phyloP scores from a whole-genome alignment of 176 grass and related monocot species.

The Avena eriantha region DNA sequence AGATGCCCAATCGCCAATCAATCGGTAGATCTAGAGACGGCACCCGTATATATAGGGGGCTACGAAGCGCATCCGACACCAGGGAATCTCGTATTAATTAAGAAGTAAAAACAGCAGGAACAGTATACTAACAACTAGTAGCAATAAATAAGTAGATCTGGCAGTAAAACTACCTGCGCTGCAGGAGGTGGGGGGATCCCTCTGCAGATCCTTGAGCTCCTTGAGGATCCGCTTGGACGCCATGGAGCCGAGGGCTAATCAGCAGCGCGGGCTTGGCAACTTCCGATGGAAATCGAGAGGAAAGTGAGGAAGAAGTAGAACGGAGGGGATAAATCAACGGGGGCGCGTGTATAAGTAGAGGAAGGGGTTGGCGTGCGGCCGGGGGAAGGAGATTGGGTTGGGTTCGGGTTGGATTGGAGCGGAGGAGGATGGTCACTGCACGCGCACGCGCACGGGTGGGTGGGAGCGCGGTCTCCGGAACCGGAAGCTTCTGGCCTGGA shows the following conservation, averaged over 20 bases:
- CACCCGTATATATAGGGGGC: neutral
- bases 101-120: neutral
- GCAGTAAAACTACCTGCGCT: conserved; percentile 49
- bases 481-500: conserved; percentile 8
- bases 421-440: neutral
- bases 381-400: conserved; percentile 15
- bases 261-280: neutral
- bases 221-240: conserved; percentile 69
- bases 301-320: neutral
- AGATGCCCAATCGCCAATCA: neutral
- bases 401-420: neutral
- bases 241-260: conserved; percentile 22
- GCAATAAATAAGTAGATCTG: neutral
- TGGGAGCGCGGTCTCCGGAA: neutral
- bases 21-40: neutral
- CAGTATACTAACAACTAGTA: no score
- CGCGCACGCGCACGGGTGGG: neutral
- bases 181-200: conserved; percentile 61
- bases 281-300: neutral
- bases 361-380: conserved; percentile 9
- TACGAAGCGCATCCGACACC: neutral
- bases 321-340: neutral
- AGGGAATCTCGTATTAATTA: neutral
- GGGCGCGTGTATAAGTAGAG: conserved; percentile 25
- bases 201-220: conserved; percentile 73